Evolutionary conservation across 768 basidiomycete genomes (phyloP), one percentile per base, ranked within the genome.

Genomic region (Sutorius australiensis): DNA sequence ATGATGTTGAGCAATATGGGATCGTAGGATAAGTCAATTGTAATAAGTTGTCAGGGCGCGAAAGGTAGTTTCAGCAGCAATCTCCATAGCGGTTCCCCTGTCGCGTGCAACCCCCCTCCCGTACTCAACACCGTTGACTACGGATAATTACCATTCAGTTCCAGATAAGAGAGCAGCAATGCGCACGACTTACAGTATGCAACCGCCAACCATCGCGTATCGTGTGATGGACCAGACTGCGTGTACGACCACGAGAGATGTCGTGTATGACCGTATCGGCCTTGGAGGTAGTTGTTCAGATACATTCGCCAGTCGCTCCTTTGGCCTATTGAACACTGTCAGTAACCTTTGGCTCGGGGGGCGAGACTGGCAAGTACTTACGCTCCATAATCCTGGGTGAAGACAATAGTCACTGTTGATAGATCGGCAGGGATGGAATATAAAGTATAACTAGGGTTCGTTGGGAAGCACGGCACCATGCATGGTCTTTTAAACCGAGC

Each of bases 281-380:
- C 61, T 50, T 68, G 68, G 33, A 70, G 66, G 32, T 41, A 68
- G 60, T 68, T 68, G 48, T 68, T 68, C 30, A 68, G 41, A 37
- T 60, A 53, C 67, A 68, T 57, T 16, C 67, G 42, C 66, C 65
- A 67, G 53, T 67, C 64, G 36, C 34, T 65, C 44, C 28, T 56
- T 54, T 42, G 55, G 17, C 46, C 65, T 66, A 47, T 24, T 24
- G n/a, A 43, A 10, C 16, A 33, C n/a, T 0, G 12, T 65, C 37
- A 60, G 51, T 31, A n/a, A 51, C 12, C 40, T 10, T 47, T 14
- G 28, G 21, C 24, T 13, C 12, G 3, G 28, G 39, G 50, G 30
- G 37, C 17, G 3, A 12, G 27, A 21, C 11, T 17, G 50, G 10
- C 3, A 16, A 47, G 21, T 31, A 46, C 65, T 54, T 51, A 65